Evolutionary conservation across 805 yeast species (phyloP), one percentile per base, ranked within the genome.

Genomic region (Saccharomycopsis sp.): DNA sequence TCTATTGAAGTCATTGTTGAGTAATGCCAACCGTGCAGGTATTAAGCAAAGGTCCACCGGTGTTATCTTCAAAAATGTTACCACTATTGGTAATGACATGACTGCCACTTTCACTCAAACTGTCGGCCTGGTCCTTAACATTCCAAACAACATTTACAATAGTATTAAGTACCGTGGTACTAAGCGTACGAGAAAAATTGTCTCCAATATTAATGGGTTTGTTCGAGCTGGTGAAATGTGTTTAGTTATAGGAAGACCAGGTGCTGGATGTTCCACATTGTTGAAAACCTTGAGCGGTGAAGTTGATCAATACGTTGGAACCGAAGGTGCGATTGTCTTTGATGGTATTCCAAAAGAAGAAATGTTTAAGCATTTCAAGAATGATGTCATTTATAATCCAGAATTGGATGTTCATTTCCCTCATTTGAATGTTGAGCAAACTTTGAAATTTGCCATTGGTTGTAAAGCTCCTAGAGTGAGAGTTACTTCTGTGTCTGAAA

Each of bases 381-480:
- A 76, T 24, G 85, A 75, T 52, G 61, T 77, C 39, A 63, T 77
- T 36, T 77, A 77, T 58, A 74, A 74, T 53, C 79, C 79, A 28
- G 81, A 75, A 60, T 63, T 79, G 46, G 93, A 83, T 58, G 73
- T 72, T 48, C 93, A 83, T 60, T 81, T 81, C 65, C 90, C 93
- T 8, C 80, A 79, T 52, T 66, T 83, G 52, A 82, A 87, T 1
- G 90, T 83, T 29, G 76, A 79, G 43, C 81, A 83, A 58, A 84
- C 93, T 8, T 64, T 84, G 46, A 67, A 69, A 48, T 84, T 83
- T 59, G 89, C 89, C 3, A 68, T 82, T 43, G 79, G 76, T 41
- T 72, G 81, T 58, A 76, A 81, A 57, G 79, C 85, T 2, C 93
- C 93, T 2, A 59, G 65, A 13, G 59, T 63, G 38, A 66, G 84